Conservation (phyloP, 1,284 basidiomycete genomes). For the Tilletia setariae region DNA sequence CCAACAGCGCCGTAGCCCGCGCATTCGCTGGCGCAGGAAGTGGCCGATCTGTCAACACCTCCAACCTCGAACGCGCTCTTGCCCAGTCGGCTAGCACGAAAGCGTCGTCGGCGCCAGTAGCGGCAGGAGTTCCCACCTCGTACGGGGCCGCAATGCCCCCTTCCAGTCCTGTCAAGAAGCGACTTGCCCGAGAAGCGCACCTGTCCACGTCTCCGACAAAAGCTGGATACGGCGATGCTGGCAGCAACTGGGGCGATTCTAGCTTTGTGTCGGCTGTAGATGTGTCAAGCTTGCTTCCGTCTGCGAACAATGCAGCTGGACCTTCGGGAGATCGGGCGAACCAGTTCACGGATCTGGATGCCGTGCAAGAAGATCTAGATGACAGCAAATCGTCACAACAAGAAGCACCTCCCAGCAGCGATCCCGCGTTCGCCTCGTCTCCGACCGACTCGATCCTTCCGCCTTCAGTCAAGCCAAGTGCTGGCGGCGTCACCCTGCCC, state of each 20-base stretch:
- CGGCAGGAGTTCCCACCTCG: not conserved
- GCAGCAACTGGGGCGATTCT: slow-evolving; percentile 32
- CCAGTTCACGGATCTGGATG: too few species aligned
- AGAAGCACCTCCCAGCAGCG: not conserved
- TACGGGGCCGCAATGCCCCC: not conserved
- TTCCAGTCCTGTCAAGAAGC: not conserved
- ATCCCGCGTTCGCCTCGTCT: too few species aligned
- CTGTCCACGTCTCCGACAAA: slow-evolving; percentile 26
- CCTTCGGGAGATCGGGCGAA: not conserved
- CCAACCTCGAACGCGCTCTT: slow-evolving; percentile 2
- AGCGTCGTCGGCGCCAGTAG: not conserved
- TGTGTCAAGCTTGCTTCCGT: not conserved
- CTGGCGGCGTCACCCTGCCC: too few species aligned
- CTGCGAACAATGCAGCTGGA: not conserved
- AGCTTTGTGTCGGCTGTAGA: slow-evolving; percentile 10
- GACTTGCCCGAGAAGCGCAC: not conserved
- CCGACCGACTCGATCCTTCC: too few species aligned
- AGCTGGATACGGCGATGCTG: not conserved
- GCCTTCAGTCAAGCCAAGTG: too few species aligned
- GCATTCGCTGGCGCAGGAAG: slow-evolving; percentile 8
- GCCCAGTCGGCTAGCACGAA: not conserved
- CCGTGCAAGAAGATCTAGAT: too few species aligned
- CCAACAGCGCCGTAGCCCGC: slow-evolving; percentile 24
- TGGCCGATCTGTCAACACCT: not conserved
- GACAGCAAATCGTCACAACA: not conserved